Base-by-base conservation (phyloP, 2,329 filamentous ascomycete species). In the Drechslerella dactyloides region DNA sequence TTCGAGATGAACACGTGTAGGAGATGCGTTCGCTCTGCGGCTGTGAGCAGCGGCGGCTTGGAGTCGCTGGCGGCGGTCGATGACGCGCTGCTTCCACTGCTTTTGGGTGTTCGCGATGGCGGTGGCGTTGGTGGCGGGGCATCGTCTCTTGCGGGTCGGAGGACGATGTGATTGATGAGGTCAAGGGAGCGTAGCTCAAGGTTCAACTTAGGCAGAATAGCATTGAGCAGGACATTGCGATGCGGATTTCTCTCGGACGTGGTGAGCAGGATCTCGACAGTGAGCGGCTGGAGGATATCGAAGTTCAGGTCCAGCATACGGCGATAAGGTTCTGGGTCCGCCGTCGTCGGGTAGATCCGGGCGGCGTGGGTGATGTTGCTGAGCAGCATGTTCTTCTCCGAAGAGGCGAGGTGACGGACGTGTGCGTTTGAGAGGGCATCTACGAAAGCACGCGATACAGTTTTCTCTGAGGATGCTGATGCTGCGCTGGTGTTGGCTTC, bases 1-100 rank as follows among this genome's bases (percentile, higher is more conserved):
- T 72, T 72, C 7, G 60, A 64, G 30, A 64, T 64, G 33, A 72
- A 72, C 2, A 72, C 60, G 55, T 72, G 68, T 4, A 72, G 46
- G 4, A 72, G 60, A 13, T 64, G 68, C 24, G 68, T 72, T 15
- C 68, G 68, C 57, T 72, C 68, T 21, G 56, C 37, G 7, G 42
- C 17, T 2, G 68, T 72, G 19, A 72, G 17, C 23, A 72, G 33
- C 6, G 66, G 48, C 2, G 37, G 17, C 35, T 70, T 70, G 51
- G 33, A 27, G 3, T 19, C 42, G 17, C 62, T 48, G 13, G 52
- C 44, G 21, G 15, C 23, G 40, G 10, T 24, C 27, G 27, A 33
- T 8, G 4, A 51, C 10, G 17, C 33, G 23, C 19, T 24, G 56
- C 13, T 37, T 10, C 35, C 30, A 17, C 24, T 24, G 15, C 30